Base-by-base conservation (phyloP, 2,329 filamentous ascomycete genomes). In the Hymenoscyphus scutula region DNA sequence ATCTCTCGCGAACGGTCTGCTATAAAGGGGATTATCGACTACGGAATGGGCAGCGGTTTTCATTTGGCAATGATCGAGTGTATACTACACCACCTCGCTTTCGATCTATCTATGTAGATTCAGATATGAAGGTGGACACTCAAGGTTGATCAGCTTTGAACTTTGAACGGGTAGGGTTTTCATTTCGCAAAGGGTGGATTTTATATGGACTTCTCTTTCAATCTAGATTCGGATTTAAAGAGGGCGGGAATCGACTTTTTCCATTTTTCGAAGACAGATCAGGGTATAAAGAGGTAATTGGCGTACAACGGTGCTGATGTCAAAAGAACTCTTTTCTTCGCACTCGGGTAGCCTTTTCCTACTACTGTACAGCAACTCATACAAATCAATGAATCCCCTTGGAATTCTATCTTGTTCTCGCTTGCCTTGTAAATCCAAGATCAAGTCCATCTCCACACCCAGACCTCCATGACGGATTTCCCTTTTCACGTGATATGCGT, bases 401-500 rank as follows among this genome's bases (percentile, higher is more conserved):
- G 57, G 41, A 48, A 41, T 61, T 53, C 19, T 56, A 27, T 30
- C 25, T 30, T 32, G 23, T 57, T 56, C 56, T 48, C 48, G 19
- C 53, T 29, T 25, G n/a, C 34, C 37, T 13, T 37, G 10, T 37
- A 32, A 45, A 53, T 34, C 29, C 58, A 37, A 29, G 53, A 27
- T 32, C 13, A 29, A 29, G 53, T 19, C 53, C 25, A 32, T 15
- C 27, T 13, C 6, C 45, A 3, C n/a, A 6, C 15, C 6, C 17
- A 45, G 38, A 23, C n/a, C 13, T 34, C 10, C 41, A 48, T 23
- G n/a, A 48, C 10, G 27, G 25, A 8, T 5, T 17, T 25, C 5
- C 27, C n/a, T 32, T 62, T 15, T 48, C 64, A 66, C 62, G 60
- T 63, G 58, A 55, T 45, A 54, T 60, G 58, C 59, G 53, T 64